A percentile compares a stretch with the other conserved stretches of the same genome.
phyloP scores from a whole-genome alignment of 2,329 filamentous ascomycete genomes.

The Trichophyton rubrum region DNA sequence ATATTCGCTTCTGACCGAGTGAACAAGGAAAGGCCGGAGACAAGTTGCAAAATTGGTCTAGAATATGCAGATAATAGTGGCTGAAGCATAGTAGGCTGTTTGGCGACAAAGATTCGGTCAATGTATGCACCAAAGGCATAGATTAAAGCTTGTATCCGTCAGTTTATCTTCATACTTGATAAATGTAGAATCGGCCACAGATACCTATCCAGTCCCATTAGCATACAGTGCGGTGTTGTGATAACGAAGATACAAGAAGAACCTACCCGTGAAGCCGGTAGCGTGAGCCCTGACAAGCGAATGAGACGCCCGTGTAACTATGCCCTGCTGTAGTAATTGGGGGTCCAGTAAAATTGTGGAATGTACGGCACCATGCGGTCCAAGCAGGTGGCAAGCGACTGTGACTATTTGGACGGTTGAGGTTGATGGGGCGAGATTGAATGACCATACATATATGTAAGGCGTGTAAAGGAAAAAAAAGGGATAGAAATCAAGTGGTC shows the following conservation, averaged over 20 bases:
- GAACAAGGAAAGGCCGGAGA: no score
- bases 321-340: background rate
- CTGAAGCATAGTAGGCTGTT: background rate
- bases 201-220: background rate
- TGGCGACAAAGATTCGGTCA: background rate
- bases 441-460: slow-evolving; percentile 4
- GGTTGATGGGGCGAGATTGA: background rate
- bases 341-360: background rate
- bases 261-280: background rate
- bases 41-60: background rate
- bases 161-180: background rate
- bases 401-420: background rate
- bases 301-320: background rate
- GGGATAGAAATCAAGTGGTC: background rate
- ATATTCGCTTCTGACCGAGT: background rate
- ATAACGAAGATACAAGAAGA: no score
- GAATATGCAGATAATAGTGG: background rate
- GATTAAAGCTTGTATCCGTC: background rate
- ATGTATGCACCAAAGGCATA: background rate
- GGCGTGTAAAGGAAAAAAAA: background rate
- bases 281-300: background rate
- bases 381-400: background rate
- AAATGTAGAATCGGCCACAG: background rate
- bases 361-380: background rate
- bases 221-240: background rate